Evolutionary conservation across 1,139 yeast species (phyloP), one percentile per base, ranked within the genome.

Genomic region (Saccharomyces pastorianus): DNA sequence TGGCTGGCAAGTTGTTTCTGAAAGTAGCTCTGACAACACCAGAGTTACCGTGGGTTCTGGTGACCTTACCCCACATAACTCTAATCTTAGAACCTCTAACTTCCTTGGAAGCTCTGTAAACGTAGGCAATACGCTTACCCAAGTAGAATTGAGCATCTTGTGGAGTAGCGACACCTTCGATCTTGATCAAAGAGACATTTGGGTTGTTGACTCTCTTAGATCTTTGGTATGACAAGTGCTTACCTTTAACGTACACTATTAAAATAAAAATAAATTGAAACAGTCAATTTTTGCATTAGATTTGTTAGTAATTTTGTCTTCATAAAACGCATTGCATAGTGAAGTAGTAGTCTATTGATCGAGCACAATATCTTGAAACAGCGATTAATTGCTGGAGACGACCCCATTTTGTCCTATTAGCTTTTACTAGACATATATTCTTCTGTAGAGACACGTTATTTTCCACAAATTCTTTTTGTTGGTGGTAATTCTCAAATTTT

Each of bases 151-250:
- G 86, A 72, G 99, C 97, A 65, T 91, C 99, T 76, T 88, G 84
- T 71, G 96, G 82, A 75, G 81, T 76, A 68, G 84, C 76, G 71
- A 93, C 98, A 79, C 96, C 96, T 82, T 93, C 96, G 74, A 93
- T 85, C 83, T 91, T 88, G 77, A 93, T 82, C 80, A 93, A 84
- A 67, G 98, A 93, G 72, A 87, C 88, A 82, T 88, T 87, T 77
- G 98, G 97, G 95, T 93, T 88, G 86, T 87, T 89, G 76, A 87
- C 89, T 80, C 85, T 85, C 90, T 91, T 93, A 72, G 97, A 90
- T 83, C 99, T 95, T 84, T 93, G 98, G 96, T 91, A 93, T 72
- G 98, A 91, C 76, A 93, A 78, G 88, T 93, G 98, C 86, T 91
- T 91, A 81, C 97, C 99, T 86, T 91, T 93, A 81, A 93, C 97